phyloP scores from a whole-genome alignment of 73 alveolate genomes.

The Paramecium caudatum region DNA sequence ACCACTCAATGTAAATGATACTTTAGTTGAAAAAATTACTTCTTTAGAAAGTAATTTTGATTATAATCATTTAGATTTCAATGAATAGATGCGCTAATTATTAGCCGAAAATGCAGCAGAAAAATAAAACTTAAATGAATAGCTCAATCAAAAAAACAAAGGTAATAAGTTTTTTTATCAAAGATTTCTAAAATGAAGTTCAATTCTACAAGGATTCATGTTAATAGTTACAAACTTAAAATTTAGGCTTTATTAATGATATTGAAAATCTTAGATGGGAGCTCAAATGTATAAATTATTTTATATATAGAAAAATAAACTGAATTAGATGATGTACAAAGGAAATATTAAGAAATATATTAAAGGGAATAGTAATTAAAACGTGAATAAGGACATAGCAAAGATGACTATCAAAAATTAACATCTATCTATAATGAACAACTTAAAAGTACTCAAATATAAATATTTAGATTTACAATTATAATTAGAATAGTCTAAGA shows the following conservation, averaged over 20 bases:
- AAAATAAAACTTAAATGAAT: neutral
- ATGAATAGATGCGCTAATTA: neutral
- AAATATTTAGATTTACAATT: neutral
- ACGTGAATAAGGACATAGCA: neutral
- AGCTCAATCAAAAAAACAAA: neutral
- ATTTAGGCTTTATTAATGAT: neutral
- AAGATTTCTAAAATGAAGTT: neutral
- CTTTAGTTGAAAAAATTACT: neutral
- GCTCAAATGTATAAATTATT: neutral
- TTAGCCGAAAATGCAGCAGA: neutral
- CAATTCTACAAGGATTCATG: neutral
- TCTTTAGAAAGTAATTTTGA: neutral
- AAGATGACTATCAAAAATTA: too few relatives aligned
- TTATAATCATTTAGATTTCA: neutral
- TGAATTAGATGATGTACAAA: neutral
- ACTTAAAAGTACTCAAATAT: neutral
- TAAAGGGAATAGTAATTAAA: neutral
- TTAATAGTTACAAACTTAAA: neutral
- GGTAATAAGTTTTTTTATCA: neutral
- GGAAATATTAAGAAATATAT: neutral
- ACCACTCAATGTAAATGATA: slow-evolving; percentile 19
- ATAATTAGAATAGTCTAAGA: slow-evolving; percentile 3
- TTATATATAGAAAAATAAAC: neutral
- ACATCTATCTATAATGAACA: slow-evolving; percentile 9
- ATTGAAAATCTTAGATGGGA: slow-evolving; percentile 7